Base-by-base conservation (phyloP, 495 filamentous ascomycete species). In the Penicillium simplicissimum region DNA sequence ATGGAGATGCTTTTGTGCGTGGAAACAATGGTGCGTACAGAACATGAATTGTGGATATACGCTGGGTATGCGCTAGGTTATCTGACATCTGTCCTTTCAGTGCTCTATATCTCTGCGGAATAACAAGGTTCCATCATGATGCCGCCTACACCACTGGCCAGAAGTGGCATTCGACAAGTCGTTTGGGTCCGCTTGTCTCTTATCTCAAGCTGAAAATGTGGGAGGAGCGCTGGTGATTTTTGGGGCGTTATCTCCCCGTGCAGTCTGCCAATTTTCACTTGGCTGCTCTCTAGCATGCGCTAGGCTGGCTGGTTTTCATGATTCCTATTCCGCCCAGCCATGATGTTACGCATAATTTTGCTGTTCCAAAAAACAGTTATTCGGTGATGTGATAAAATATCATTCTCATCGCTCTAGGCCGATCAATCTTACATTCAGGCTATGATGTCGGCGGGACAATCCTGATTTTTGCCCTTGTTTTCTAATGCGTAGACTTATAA, bases 1-100 rank as follows among this genome's bases (percentile, higher is more conserved):
- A 96, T 74, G 95, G 96, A 0, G 95, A 98, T 80, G 92, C 96
- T 33, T 98, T 98, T 71, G 88, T 98, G 17, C 83, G 95, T 66
- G 95, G 95, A 61, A 98, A 98, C 74, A 98, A 98, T 64, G 95
- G 95, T 97, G 55, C 19, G 71, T 69, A 17, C 23, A 42, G 2
- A 14, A 8, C 5, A 31, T 28, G 54, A 40, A 14, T 35, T 34
- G 21, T 59, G 14, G 36, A 35, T 52, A 40, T 25, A 15, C 36
- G n/a, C 8, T 14, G n/a, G 21, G 35, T 52, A 40, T 25, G 13
- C 36, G n/a, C 8, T 14, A 13, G 21, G 35, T 48, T 49, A 3
- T 40, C 37, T 25, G 6, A 38, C 31, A n/a, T 14, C 52, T 28
- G 9, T 31, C 19, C 13, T 54, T 10, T 48, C 8, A 79, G 76